Evolutionary conservation across 352 stramenopile genomes (phyloP).

Genomic region (Phytophthora ohioensis): DNA sequence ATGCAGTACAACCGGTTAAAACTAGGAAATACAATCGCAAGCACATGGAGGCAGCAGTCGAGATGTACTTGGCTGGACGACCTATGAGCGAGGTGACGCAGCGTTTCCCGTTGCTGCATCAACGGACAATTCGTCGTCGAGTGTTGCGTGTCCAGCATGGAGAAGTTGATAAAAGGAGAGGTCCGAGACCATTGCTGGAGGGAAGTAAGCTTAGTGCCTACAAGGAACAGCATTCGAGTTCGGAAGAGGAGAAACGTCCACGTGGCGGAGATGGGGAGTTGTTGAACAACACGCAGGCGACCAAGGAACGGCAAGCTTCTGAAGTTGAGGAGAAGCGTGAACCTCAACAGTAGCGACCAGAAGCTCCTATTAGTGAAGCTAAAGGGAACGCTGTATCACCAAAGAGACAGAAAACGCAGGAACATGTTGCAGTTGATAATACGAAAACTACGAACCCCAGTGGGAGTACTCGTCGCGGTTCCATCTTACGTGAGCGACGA

Average conservation of each 20-base stretch:
- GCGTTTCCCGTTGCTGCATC: slow-evolving; percentile 29
- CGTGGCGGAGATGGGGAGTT: neutral
- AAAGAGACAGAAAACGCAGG: slow-evolving; percentile 21
- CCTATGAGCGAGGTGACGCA: slow-evolving; percentile 27
- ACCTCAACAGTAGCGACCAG: slow-evolving; percentile 2
- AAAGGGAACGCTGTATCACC: neutral
- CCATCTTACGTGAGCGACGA: slow-evolving; percentile 17
- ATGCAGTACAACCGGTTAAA: neutral
- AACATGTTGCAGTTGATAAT: neutral
- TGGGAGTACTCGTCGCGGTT: neutral
- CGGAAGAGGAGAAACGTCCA: slow-evolving; percentile 2
- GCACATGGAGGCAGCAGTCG: slow-evolving; percentile 37
- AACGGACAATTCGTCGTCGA: slow-evolving; percentile 34
- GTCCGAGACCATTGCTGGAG: slow-evolving; percentile 28
- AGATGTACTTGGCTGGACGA: slow-evolving; percentile 30
- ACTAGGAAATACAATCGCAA: slow-evolving; percentile 34
- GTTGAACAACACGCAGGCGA: neutral
- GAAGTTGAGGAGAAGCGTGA: too few relatives aligned
- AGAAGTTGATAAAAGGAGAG: slow-evolving; percentile 31
- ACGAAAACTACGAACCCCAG: neutral
- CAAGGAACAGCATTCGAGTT: too few relatives aligned
- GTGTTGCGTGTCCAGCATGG: slow-evolving; percentile 32
- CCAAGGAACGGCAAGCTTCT: neutral
- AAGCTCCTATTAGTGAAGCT: neutral
- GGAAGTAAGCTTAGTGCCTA: too few relatives aligned